Conservation (phyloP, 306 rosid species). For the Cajanus cajan region DNA sequence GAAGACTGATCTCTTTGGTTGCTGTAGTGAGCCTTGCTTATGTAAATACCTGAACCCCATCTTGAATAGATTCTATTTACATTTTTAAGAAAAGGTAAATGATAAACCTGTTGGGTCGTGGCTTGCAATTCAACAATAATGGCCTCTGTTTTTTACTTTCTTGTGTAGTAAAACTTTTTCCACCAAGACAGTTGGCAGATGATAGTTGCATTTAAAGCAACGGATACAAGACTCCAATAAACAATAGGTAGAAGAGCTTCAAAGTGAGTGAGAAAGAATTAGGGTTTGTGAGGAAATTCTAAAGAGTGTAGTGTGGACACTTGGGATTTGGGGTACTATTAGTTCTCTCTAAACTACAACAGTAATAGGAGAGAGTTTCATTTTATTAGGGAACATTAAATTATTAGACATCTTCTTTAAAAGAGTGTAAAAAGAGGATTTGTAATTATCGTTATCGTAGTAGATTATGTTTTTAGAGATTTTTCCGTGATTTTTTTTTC, state of each 20-base stretch:
- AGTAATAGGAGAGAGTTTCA: background rate
- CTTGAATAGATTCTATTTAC: background rate
- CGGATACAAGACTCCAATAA: background rate
- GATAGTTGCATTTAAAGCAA: background rate
- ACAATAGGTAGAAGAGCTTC: background rate
- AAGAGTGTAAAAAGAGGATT: background rate
- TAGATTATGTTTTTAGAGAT: background rate
- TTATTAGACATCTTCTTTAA: background rate
- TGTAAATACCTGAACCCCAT: conserved; percentile 28
- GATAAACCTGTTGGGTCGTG: background rate
- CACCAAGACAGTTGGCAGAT: background rate
- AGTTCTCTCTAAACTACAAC: background rate
- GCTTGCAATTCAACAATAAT: background rate
- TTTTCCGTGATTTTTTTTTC: background rate
- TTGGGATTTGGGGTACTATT: background rate
- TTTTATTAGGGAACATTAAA: background rate
- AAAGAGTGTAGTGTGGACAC: background rate
- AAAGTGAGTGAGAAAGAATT: background rate
- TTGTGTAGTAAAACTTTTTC: background rate
- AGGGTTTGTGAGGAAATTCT: background rate
- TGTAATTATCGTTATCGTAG: background rate
- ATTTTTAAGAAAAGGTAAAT: background rate
- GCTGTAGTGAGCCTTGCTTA: conserved; percentile 42
- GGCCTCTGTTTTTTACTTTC: background rate
- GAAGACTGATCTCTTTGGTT: conserved; percentile 41